These are phyloP conservation scores for Canna indica DNA, from an alignment of 176 grass and related monocot genomes.

Conservation along the genomic window DNA sequence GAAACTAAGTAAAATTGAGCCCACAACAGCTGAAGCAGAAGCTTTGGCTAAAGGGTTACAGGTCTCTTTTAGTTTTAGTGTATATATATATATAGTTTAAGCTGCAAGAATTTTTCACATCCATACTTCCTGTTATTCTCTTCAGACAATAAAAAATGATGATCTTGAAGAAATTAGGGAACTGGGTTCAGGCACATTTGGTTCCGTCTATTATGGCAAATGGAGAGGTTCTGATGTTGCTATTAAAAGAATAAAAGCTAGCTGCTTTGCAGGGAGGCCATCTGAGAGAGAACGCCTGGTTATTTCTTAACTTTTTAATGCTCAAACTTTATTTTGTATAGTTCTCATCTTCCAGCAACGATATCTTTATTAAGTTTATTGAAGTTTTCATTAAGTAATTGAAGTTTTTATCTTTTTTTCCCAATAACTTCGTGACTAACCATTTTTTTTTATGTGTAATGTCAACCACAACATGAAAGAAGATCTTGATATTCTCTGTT, in stretches of 20 bases:
- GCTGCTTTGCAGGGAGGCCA: constrained; percentile 14
- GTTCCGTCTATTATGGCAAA: constrained; percentile 25
- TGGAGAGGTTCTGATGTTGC: constrained; percentile 30
- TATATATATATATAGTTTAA: background rate
- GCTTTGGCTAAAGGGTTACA: background rate
- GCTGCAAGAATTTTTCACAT: background rate
- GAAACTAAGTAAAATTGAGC: constrained; percentile 53
- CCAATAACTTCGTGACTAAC: too few relatives aligned
- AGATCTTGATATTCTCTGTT: background rate
- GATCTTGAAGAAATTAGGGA: constrained; percentile 24
- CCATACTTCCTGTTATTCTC: background rate
- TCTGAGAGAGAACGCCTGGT: constrained; percentile 16
- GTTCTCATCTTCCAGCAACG: background rate
- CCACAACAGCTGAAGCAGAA: constrained; percentile 79
- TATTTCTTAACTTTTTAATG: background rate
- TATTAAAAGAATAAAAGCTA: constrained; percentile 25
- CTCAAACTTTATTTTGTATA: background rate
- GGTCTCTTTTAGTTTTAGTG: background rate
- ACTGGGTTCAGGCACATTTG: constrained; percentile 25
- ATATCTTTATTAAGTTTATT: background rate
- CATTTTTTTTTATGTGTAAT: too few relatives aligned
- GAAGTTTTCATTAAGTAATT: background rate
- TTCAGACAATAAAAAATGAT: constrained; percentile 19
- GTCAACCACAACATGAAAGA: too few relatives aligned
- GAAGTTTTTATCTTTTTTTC: background rate